Evolutionary conservation across 2,329 filamentous ascomycete genomes (phyloP).

Genomic region (Dendrostoma leiphaemia): DNA sequence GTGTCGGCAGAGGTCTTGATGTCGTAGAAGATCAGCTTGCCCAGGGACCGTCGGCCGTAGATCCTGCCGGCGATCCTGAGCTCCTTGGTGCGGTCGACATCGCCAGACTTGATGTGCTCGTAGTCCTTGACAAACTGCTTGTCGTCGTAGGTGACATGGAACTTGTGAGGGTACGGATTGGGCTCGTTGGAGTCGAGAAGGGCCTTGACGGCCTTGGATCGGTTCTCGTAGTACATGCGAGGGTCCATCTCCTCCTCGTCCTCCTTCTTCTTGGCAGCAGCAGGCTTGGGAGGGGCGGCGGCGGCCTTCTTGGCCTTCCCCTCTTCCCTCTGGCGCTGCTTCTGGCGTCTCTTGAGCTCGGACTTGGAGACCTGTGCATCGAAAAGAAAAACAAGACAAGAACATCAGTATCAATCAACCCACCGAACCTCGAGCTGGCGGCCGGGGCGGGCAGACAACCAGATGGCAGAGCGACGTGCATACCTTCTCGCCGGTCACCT

Average conservation of each 20-base stretch:
- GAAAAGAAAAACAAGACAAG: neutral
- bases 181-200: constrained; percentile 71
- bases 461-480: too few relatives aligned
- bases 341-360: constrained; percentile 92
- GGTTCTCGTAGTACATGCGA: constrained; percentile 89
- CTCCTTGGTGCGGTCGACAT: constrained; percentile 71
- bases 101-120: constrained; percentile 73
- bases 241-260: constrained; percentile 55
- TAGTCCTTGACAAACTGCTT: constrained; percentile 77
- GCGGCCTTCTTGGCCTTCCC: constrained; percentile 88
- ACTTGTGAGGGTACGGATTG: constrained; percentile 92
- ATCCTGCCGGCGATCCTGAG: constrained; percentile 82
- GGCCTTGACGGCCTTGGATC: constrained; percentile 75
- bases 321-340: constrained; percentile 82
- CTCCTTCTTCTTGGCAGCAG: constrained; percentile 57
- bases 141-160: constrained; percentile 81
- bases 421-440: too few relatives aligned
- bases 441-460: too few relatives aligned
- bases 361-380: constrained; percentile 65
- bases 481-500: constrained; percentile 80
- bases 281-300: constrained; percentile 43
- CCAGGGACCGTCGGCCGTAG: constrained; percentile 80
- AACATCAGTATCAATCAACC: constrained; percentile 4
- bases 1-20: constrained; percentile 58
- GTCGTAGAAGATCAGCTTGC: constrained; percentile 93